Conservation (phyloP, 345 rosid genomes). For the Aquilaria yunnanensis region DNA sequence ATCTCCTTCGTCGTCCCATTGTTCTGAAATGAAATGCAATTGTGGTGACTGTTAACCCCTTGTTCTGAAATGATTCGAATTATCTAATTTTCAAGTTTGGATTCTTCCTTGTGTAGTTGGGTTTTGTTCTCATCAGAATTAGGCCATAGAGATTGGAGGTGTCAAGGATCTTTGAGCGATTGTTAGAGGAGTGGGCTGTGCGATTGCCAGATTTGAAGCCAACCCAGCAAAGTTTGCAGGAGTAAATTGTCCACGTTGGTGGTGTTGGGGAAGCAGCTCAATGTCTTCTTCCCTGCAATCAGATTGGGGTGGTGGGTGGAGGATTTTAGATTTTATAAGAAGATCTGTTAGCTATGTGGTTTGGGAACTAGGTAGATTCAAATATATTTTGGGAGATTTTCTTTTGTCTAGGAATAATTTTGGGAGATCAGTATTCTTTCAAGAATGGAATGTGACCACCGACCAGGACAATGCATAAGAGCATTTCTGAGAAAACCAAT, state of each 20-base stretch:
- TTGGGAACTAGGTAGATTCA: too few species aligned
- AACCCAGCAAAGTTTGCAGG: slow-evolving; percentile 68
- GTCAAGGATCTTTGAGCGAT: slow-evolving; percentile 72
- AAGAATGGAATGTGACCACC: too few species aligned
- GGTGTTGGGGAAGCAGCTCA: slow-evolving; percentile 54
- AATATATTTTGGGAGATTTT: too few species aligned
- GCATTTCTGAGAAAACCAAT: too few species aligned
- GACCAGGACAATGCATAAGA: too few species aligned
- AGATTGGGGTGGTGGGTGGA: not conserved
- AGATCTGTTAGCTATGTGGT: too few species aligned
- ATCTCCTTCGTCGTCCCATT: slow-evolving; percentile 33
- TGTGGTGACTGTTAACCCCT: slow-evolving; percentile 74
- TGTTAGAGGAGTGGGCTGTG: slow-evolving; percentile 43
- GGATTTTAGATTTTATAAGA: not conserved
- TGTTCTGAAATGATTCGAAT: slow-evolving; percentile 74
- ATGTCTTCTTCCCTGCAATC: not conserved
- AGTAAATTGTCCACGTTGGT: slow-evolving; percentile 57
- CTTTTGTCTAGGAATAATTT: too few species aligned
- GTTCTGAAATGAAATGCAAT: slow-evolving; percentile 66
- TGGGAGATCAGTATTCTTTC: too few species aligned
- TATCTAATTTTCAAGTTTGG: slow-evolving; percentile 74
- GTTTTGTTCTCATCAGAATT: slow-evolving; percentile 30
- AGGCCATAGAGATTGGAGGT: slow-evolving; percentile 28
- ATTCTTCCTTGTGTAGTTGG: slow-evolving; percentile 62
- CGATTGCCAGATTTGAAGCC: slow-evolving; percentile 69